Conservation (phyloP, 2,329 filamentous ascomycete genomes). For the Fusarium devonianum region DNA sequence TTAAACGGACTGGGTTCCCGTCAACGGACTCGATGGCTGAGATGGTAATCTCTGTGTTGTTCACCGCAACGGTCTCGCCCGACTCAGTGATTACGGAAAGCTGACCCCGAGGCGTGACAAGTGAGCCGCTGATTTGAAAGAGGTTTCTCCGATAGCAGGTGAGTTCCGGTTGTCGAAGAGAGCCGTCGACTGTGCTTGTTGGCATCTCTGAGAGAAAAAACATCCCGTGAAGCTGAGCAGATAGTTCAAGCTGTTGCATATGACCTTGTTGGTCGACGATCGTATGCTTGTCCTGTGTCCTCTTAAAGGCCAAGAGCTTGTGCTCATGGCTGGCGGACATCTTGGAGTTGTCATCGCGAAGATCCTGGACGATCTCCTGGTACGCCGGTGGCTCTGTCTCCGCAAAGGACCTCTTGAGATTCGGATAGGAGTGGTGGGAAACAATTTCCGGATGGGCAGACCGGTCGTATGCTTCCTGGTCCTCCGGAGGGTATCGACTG, state of each 20-base stretch:
- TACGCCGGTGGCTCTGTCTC: slow-evolving; percentile 63
- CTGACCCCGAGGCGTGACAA: slow-evolving; percentile 79
- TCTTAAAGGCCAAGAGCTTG: slow-evolving; percentile 66
- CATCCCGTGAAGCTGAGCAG: slow-evolving; percentile 85
- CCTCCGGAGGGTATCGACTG: slow-evolving; percentile 62
- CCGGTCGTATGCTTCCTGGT: slow-evolving; percentile 62
- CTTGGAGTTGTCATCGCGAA: slow-evolving; percentile 65
- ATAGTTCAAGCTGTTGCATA: slow-evolving; percentile 67
- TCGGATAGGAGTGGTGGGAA: slow-evolving; percentile 61
- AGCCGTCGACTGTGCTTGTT: slow-evolving; percentile 65
- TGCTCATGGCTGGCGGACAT: slow-evolving; percentile 66
- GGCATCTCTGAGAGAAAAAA: slow-evolving; percentile 87
- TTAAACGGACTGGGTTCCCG: slow-evolving; percentile 88
- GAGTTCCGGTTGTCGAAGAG: slow-evolving; percentile 75
- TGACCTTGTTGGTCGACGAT: slow-evolving; percentile 66
- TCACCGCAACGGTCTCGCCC: slow-evolving; percentile 83
- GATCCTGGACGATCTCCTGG: slow-evolving; percentile 67
- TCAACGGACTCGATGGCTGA: slow-evolving; percentile 96
- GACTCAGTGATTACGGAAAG: slow-evolving; percentile 84
- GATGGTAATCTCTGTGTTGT: slow-evolving; percentile 83
- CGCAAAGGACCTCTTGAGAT: slow-evolving; percentile 65
- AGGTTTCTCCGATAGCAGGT: slow-evolving; percentile 96
- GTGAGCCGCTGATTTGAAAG: slow-evolving; percentile 92
- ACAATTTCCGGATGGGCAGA: slow-evolving; percentile 57
- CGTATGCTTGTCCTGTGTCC: slow-evolving; percentile 65